Conservation (phyloP, 192 early-diverging fungal genomes). For the Gaertneriomyces semiglobifer region DNA sequence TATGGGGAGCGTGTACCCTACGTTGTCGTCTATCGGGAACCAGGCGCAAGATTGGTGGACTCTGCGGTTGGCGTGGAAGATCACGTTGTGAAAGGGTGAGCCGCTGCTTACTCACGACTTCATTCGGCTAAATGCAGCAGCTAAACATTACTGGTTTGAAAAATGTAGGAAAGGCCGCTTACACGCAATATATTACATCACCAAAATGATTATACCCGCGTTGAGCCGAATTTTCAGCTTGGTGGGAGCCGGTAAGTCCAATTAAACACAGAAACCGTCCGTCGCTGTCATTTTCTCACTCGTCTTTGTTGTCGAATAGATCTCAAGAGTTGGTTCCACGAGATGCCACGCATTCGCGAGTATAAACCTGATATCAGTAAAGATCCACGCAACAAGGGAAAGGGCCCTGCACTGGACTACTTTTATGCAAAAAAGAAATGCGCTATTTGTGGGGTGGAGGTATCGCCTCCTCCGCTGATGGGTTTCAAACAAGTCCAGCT, state of each 20-base stretch:
- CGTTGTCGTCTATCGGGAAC: constrained; percentile 69
- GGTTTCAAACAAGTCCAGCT: no score
- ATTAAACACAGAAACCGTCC: constrained; percentile 28
- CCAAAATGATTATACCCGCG: constrained; percentile 78
- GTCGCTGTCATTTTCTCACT: constrained; percentile 32
- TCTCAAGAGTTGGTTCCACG: constrained; percentile 65
- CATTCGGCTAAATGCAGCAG: neutral
- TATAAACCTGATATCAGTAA: no score
- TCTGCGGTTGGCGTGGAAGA: constrained; percentile 67
- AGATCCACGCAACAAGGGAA: no score
- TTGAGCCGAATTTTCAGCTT: constrained; percentile 75
- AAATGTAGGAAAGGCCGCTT: constrained; percentile 60
- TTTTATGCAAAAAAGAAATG: no score
- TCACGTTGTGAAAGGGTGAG: constrained; percentile 41
- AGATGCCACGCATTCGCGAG: constrained; percentile 52
- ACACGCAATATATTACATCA: constrained; percentile 81
- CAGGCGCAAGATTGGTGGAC: constrained; percentile 65
- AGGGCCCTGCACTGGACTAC: no score
- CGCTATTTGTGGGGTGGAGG: no score
- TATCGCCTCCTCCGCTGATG: no score
- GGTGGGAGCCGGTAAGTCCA: constrained; percentile 60
- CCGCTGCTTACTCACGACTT: neutral
- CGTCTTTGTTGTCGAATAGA: constrained; percentile 45
- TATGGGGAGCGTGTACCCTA: constrained; percentile 89
- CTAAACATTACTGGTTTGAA: neutral